These are phyloP conservation scores for Alnus glutinosa DNA, from an alignment of 306 rosid species.

Conservation along the genomic window DNA sequence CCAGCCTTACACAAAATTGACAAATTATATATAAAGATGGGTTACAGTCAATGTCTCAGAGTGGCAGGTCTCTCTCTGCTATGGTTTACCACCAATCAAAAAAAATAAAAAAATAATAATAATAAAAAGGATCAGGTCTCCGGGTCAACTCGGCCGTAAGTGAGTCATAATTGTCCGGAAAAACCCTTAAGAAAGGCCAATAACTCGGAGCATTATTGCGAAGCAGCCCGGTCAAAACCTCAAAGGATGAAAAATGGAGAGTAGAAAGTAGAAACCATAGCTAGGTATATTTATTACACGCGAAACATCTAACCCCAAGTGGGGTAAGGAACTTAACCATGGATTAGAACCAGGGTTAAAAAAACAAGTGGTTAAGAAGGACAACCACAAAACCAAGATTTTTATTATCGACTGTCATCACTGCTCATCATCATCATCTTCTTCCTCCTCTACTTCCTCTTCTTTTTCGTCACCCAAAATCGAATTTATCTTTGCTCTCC, in stretches of 20 bases:
- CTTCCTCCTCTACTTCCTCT: constrained; percentile 4
- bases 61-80: constrained; percentile 48
- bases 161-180: constrained; percentile 18
- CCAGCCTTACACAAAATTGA: constrained; percentile 40
- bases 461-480: constrained; percentile 19
- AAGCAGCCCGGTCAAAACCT: not conserved
- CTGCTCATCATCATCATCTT: constrained; percentile 46
- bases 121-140: not conserved
- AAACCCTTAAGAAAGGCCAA: not conserved
- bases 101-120: too few species aligned
- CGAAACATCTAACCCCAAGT: constrained; percentile 55
- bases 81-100: not conserved
- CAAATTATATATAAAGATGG: constrained; percentile 37
- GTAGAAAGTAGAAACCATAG: constrained; percentile 9
- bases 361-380: constrained; percentile 83
- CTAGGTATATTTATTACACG: constrained; percentile 62
- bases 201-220: constrained; percentile 1
- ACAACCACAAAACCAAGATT: constrained; percentile 74
- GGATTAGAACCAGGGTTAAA: constrained; percentile 92
- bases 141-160: constrained; percentile 34
- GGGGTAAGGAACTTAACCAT: constrained; percentile 77
- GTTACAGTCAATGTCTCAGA: constrained; percentile 61
- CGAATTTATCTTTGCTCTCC: not conserved
- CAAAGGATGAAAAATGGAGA: not conserved
- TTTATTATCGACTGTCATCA: constrained; percentile 79